Base-by-base conservation (phyloP, 148 eudicot species). In the Rhododendron vialii region DNA sequence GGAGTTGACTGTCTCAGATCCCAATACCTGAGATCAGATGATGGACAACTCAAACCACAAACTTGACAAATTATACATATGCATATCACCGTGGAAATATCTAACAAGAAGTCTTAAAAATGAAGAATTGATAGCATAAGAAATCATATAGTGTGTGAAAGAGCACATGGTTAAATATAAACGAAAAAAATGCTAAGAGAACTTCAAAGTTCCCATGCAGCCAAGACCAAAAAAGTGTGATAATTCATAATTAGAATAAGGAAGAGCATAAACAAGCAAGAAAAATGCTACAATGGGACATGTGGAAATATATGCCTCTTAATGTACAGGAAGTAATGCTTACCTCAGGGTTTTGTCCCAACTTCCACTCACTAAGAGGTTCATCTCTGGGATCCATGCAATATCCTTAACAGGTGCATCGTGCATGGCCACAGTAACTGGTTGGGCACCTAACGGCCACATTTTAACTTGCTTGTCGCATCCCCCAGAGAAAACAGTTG, bases 301-400 rank as follows among this genome's bases (percentile, higher is more conserved):
- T 10, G 55, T 14, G 75, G 18, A n/a, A 48, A n/a, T 47, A 47
- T 5, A 2, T 45, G 24, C 48, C 82, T 80, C 82, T 50, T 80
- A 50, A 45, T 47, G 33, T 47, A 35, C 22, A 50, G 24, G 61
- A 80, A 48, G 38, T 61, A 59, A 41, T 30, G 59, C 65, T 81
- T 80, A 93, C 99, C 92, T 91, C 17, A 97, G 89, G 17, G 98
- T 93, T 88, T 95, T 97, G 67, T 97, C 99, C 98, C 98, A 97
- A 90, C 99, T 95, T 88, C 96, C 98, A 38, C 96, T 93, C 36
- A 88, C 98, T 83, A 95, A 82, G 61, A 97, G 88, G 82, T 83
- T 94, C 95, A 95, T 95, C 89, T 95, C 98, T 47, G 98, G 96
- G 83, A 97, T 94, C 99, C 99, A 97, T 67, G 98, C 98, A 78